These are phyloP conservation scores for Arthrobotrys iridis DNA, from an alignment of 2,329 filamentous ascomycete genomes.

Conservation along the genomic window DNA sequence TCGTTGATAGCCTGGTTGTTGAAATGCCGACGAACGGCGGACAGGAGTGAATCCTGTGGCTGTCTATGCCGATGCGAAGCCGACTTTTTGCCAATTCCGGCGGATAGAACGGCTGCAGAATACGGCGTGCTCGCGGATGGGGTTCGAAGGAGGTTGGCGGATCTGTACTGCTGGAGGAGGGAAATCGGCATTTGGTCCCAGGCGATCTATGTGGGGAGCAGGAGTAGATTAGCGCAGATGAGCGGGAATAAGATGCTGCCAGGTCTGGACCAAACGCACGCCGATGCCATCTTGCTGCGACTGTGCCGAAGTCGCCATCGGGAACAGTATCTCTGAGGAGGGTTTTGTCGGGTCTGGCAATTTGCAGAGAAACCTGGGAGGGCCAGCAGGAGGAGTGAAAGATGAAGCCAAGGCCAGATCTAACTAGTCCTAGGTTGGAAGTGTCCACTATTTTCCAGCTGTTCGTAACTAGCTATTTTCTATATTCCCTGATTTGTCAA, in stretches of 20 bases:
- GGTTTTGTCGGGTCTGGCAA: not conserved
- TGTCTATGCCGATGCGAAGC: constrained; percentile 64
- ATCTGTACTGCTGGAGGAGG: constrained; percentile 78
- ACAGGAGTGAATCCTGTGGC: constrained; percentile 66
- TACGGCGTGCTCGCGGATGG: constrained; percentile 74
- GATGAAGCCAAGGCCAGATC: not conserved
- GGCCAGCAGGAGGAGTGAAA: not conserved
- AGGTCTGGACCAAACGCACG: not conserved
- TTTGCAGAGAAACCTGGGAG: not conserved
- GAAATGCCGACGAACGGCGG: constrained; percentile 81
- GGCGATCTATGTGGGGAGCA: constrained; percentile 59
- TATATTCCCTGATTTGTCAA: too few relatives aligned
- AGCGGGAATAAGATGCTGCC: not conserved
- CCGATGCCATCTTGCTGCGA: constrained; percentile 10
- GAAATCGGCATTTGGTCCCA: constrained; percentile 63
- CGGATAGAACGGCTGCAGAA: constrained; percentile 71
- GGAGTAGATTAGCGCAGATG: not conserved
- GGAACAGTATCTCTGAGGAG: not conserved
- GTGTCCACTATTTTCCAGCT: too few relatives aligned
- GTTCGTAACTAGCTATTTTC: too few relatives aligned
- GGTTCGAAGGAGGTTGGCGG: constrained; percentile 75
- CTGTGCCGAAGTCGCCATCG: not conserved
- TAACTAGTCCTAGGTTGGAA: too few relatives aligned
- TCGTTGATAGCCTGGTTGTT: constrained; percentile 81
- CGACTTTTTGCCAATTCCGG: constrained; percentile 57